Evolutionary conservation across 345 rosid genomes (phyloP).

Genomic region (Draba incana): DNA sequence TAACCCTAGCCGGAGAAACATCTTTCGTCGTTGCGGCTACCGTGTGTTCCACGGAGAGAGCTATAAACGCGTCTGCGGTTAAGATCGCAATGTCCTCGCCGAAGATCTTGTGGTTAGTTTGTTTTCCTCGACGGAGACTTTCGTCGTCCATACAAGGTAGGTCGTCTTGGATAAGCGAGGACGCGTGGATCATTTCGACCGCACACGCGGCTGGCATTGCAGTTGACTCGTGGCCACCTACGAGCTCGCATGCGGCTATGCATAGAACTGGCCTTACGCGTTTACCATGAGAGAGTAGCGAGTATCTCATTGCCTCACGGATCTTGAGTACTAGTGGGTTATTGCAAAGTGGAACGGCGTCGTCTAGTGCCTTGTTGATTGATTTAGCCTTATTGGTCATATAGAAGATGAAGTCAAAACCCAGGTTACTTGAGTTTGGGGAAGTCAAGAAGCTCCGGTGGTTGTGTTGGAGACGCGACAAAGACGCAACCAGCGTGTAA

Average conservation of each 20-base stretch:
- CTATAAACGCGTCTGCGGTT: too few species aligned
- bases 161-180: slow-evolving; percentile 73
- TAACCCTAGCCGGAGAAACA: too few species aligned
- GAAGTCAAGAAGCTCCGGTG: slow-evolving; percentile 56
- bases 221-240: slow-evolving; percentile 56
- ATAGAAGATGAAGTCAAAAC: neutral
- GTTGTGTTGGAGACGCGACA: neutral
- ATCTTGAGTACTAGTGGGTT: too few species aligned
- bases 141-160: slow-evolving; percentile 81
- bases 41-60: too few species aligned
- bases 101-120: too few species aligned
- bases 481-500: neutral
- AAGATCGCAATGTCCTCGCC: too few species aligned
- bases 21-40: too few species aligned
- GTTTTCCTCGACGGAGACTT: slow-evolving; percentile 31
- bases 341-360: too few species aligned
- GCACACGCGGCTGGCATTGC: slow-evolving; percentile 82
- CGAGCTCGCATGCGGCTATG: slow-evolving; percentile 69
- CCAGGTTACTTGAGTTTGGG: neutral
- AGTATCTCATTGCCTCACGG: slow-evolving; percentile 65
- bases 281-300: slow-evolving; percentile 71
- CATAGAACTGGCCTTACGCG: slow-evolving; percentile 73
- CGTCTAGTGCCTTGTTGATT: too few species aligned
- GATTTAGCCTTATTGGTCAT: too few species aligned
- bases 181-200: slow-evolving; percentile 71